phyloP scores from a whole-genome alignment of 257 asterid genomes.

The Sherardia arvensis region DNA sequence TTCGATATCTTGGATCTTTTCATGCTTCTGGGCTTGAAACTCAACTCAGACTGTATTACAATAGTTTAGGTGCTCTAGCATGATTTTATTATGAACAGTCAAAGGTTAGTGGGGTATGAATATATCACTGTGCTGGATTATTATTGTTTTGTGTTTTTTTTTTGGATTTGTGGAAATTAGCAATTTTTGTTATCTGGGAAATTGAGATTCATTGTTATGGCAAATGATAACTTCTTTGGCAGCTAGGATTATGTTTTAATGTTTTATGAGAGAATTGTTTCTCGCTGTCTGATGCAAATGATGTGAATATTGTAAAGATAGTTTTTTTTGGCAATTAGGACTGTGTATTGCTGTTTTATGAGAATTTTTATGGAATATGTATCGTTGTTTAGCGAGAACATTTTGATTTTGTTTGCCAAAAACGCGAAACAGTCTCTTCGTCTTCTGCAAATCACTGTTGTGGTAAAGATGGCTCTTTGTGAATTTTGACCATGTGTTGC shows the following conservation, averaged over 20 bases:
- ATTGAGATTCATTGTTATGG: background rate
- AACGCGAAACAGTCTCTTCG: background rate
- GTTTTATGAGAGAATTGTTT: background rate
- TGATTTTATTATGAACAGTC: too few relatives aligned
- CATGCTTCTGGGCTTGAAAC: too few relatives aligned
- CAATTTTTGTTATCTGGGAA: background rate
- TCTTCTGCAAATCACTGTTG: background rate
- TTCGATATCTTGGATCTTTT: too few relatives aligned
- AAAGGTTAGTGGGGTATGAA: constrained; percentile 19
- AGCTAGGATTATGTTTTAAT: background rate
- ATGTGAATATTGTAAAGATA: background rate
- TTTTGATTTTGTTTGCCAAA: too few relatives aligned
- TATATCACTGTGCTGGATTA: background rate
- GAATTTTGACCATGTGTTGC: too few relatives aligned
- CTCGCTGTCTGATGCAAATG: background rate
- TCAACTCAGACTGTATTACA: too few relatives aligned
- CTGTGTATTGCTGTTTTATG: background rate
- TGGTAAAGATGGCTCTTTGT: background rate
- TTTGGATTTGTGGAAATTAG: background rate
- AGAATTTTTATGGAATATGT: background rate
- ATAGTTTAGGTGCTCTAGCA: too few relatives aligned
- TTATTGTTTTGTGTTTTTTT: background rate
- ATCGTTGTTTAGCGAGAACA: background rate
- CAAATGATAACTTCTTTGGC: background rate
- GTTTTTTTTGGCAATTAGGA: background rate